phyloP scores from a whole-genome alignment of 78 protist species.

The Ministeria vibrans region DNA sequence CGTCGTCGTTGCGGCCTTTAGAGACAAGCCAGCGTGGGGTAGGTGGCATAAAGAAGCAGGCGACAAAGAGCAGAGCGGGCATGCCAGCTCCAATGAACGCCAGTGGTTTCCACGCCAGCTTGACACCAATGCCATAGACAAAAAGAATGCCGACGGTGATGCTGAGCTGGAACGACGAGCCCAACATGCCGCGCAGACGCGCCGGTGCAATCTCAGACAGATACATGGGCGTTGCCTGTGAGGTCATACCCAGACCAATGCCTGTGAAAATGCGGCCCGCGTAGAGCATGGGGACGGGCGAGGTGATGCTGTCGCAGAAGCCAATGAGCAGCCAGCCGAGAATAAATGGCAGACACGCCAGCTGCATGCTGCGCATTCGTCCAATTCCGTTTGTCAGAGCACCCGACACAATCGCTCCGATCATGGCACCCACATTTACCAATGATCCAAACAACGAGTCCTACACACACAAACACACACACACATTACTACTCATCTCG shows the following conservation, averaged over 20 bases:
- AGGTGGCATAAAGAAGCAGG: not conserved
- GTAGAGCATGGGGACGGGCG: too few species aligned
- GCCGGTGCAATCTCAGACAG: not conserved
- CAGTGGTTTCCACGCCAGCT: too few species aligned
- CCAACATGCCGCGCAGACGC: not conserved
- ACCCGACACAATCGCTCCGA: too few species aligned
- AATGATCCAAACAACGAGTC: too few species aligned
- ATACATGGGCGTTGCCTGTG: not conserved
- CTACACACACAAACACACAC: too few species aligned
- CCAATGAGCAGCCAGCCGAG: too few species aligned
- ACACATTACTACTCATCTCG: too few species aligned
- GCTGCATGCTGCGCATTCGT: too few species aligned
- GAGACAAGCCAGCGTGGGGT: not conserved
- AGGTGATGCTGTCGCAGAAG: too few species aligned
- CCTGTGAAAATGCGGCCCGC: not conserved
- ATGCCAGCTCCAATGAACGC: not conserved
- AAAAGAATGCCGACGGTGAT: slow-evolving; percentile 1
- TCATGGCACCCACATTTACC: too few species aligned
- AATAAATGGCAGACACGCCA: too few species aligned
- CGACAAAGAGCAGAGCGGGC: not conserved
- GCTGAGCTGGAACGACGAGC: slow-evolving; percentile 4
- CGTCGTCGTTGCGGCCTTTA: not conserved
- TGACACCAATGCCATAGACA: not conserved
- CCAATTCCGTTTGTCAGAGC: too few species aligned
- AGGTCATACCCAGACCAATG: not conserved